phyloP scores from a whole-genome alignment of 2,329 filamentous ascomycete genomes.

The Talaromyces marneffei region DNA sequence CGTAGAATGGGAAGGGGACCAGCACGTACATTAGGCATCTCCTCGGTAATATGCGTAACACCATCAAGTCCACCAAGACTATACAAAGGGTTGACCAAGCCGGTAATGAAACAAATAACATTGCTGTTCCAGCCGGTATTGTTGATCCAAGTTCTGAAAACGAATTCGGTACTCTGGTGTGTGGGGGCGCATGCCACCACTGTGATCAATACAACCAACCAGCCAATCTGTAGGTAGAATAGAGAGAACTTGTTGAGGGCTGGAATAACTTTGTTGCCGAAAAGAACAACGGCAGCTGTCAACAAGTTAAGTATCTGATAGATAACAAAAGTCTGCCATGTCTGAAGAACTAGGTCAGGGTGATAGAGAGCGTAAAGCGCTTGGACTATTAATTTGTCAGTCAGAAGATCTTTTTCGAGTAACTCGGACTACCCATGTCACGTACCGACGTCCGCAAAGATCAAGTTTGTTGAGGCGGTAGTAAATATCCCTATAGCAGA shows the following conservation, averaged over 20 bases:
- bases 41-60: conserved; percentile 48
- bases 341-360: conserved; percentile 35
- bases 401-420: conserved; percentile 16
- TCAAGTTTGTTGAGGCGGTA: conserved; percentile 44
- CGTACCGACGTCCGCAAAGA: conserved; percentile 30
- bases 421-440: conserved; percentile 14
- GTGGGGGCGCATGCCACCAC: conserved; percentile 44
- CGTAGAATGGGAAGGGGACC: no score
- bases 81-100: conserved; percentile 46
- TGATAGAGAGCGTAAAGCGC: conserved; percentile 33
- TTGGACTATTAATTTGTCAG: conserved; percentile 11
- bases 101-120: conserved; percentile 47
- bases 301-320: conserved; percentile 38
- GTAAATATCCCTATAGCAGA: conserved; percentile 49
- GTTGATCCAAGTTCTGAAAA: conserved; percentile 50
- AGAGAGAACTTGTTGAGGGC: conserved; percentile 44
- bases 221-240: conserved; percentile 45
- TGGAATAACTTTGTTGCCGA: conserved; percentile 44
- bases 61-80: conserved; percentile 46
- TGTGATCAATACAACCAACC: conserved; percentile 45
- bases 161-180: conserved; percentile 44
- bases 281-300: conserved; percentile 43
- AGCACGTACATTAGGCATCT: conserved; percentile 45
- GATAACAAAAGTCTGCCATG: conserved; percentile 46
- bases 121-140: conserved; percentile 50